Base-by-base conservation (phyloP, 495 filamentous ascomycete genomes). In the Delitschia confertaspora region DNA sequence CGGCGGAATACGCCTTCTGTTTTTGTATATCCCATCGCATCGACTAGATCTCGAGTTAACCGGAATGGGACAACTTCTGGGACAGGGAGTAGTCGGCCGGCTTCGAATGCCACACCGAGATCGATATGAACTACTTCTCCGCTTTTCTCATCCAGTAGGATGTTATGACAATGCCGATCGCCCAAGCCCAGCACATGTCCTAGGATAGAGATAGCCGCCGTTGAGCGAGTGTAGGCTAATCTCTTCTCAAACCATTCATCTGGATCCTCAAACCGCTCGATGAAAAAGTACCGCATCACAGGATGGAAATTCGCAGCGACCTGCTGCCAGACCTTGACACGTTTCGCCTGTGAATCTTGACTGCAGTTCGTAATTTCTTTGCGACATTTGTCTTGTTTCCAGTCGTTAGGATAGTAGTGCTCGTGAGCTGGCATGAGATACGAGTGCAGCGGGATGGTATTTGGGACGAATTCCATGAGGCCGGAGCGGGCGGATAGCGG, bases 81-180 rank as follows among this genome's bases (percentile, higher is more conserved):
- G 0, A 96, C 80, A 0, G 88, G 91, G 0, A 98, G 69, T 8
- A 98, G 76, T 14, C 89, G 83, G n/a, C 93, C 91, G 63, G 76
- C 84, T 57, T 98, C 91, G 55, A 98, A 98, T 1, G 88, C 88
- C 13, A 98, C 83, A 27, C 91, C 91, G 6, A 98, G 74, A 60
- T 98, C 91, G 43, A 98, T 98, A 56, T 98, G 91, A 0, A 98
- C 82, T 4, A 88, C 88, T 62, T 98, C 91, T 17, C 91, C 91
- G 11, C 78, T 94, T 47, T 79, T 76, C 37, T 85, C 76, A 61
- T 98, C 91, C 0, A 98, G 73, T 2, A 98, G 73, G 51, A 98
- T 96, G 56, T 98, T 98, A 58, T 98, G 88, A 4, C 85, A 87
- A 64, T 98, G 91, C 18, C 91, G 74, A 65, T 98, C 91, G 10